Evolutionary conservation across 345 rosid genomes (phyloP), one percentile per base, ranked within the genome.

Genomic region (Psidium guajava): DNA sequence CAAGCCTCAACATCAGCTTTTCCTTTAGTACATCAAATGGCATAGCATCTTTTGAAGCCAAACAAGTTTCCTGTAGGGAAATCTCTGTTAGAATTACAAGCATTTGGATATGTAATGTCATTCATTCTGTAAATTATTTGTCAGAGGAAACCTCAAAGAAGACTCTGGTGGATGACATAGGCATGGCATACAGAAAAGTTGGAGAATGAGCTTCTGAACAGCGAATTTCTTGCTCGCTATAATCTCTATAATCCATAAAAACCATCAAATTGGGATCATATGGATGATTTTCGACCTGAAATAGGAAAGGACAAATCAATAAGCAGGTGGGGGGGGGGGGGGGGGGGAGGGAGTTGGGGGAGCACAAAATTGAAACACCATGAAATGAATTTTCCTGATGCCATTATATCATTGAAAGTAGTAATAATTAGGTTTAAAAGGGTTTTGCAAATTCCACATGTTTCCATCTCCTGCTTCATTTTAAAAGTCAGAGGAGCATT

Each of bases 181-280:
- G 96, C 98, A 96, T 95, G 55, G 90, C 98, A 82, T 96, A 97
- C 74, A 97, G 94, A 92, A 97, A 96, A 51, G 98, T 95, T 81
- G 99, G 98, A 89, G 92, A 92, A 84, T 92, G 91, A 85, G 91
- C 93, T 88, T 96, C 98, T 53, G 90, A 87, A 88, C 87, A 88
- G 58, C 91, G 86, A 88, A 88, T 90, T 87, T 94, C 88, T 83
- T 91, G 91, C 61, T 89, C 92, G 74, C 86, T 90, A 86, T 91
- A 91, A 88, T 95, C 95, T 93, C 99, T 92, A 87, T 95, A 97
- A 86, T 97, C 99, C 99, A 95, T 97, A 92, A 97, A 97, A 86
- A 97, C 98, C 99, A 95, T 97, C 89, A 93, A 91, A 83, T 91
- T 93, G 57, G 98, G 98, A 93, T 97, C 98, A 90, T 93, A 97